A percentile compares a stretch with the other conserved stretches of the same genome.
phyloP scores from a whole-genome alignment of 1,284 basidiomycete genomes.

The Ceratobasidium sp. region DNA sequence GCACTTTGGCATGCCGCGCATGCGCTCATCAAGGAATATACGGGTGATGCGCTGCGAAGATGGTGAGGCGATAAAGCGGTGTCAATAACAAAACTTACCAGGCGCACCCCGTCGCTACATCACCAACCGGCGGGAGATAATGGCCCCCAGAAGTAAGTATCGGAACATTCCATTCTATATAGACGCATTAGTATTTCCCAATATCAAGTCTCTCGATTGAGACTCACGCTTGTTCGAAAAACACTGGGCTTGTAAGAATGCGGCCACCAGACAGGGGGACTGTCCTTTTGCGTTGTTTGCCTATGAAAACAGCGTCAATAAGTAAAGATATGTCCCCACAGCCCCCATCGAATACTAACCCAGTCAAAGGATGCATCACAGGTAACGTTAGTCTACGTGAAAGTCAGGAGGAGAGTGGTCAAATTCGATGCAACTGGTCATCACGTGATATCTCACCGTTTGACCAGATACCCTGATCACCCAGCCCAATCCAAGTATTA shows the following conservation, averaged over 20 bases:
- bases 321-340: background rate
- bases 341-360: background rate
- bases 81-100: conserved; percentile 32
- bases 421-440: conserved; percentile 17
- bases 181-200: background rate
- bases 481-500: background rate
- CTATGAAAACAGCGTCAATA: conserved; percentile 15
- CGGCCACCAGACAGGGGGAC: conserved; percentile 47
- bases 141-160: conserved; percentile 29
- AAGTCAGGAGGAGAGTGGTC: conserved; percentile 9
- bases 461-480: conserved; percentile 18
- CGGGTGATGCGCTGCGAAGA: conserved; percentile 37
- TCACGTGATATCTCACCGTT: conserved; percentile 43
- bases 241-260: conserved; percentile 46
- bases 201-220: background rate
- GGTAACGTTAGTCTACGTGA: conserved; percentile 30
- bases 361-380: conserved; percentile 39
- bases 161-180: conserved; percentile 46
- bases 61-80: background rate
- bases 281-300: conserved; percentile 44
- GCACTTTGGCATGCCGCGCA: conserved; percentile 46
- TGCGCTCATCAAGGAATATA: conserved; percentile 42
- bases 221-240: conserved; percentile 41
- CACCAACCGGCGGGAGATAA: conserved; percentile 33
- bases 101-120: conserved; percentile 39